These are phyloP conservation scores for Calocybe gambosa DNA, from an alignment of 1,284 basidiomycete species.

Conservation along the genomic window DNA sequence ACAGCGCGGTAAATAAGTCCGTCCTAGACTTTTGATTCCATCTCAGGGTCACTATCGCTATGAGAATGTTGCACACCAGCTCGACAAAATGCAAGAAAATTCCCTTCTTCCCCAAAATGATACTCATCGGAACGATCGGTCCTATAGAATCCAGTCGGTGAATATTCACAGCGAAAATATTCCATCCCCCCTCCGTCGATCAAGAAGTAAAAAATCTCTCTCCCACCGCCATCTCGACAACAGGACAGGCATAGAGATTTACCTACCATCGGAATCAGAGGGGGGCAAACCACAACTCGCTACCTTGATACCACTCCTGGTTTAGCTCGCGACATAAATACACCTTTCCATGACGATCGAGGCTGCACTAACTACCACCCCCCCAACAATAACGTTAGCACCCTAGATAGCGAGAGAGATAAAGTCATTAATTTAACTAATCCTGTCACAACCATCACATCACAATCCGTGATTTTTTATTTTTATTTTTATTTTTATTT, in stretches of 20 bases:
- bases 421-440: conserved; percentile 6
- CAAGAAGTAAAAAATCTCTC: conserved; percentile 5
- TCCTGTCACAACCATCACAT: conserved; percentile 15
- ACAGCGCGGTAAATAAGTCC: conserved; percentile 15
- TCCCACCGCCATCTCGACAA: conserved; percentile 14
- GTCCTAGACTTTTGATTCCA: conserved; percentile 20
- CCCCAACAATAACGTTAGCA: not conserved
- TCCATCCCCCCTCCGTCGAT: conserved; percentile 11
- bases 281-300: conserved; percentile 4
- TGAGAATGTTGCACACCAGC: conserved; percentile 7
- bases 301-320: conserved; percentile 5
- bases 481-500: not conserved
- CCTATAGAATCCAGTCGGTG: not conserved
- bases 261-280: not conserved
- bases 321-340: conserved; percentile 9
- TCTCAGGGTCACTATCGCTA: conserved; percentile 23
- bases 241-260: not conserved
- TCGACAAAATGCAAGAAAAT: not conserved
- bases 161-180: conserved; percentile 3
- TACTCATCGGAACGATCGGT: conserved; percentile 2
- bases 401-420: conserved; percentile 17
- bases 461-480: conserved; percentile 4
- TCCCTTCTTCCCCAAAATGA: conserved; percentile 1
- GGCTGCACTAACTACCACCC: not conserved
- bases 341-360: conserved; percentile 8